phyloP scores from a whole-genome alignment of 208 protist genomes.

The Acanthamoeba castellanii region DNA sequence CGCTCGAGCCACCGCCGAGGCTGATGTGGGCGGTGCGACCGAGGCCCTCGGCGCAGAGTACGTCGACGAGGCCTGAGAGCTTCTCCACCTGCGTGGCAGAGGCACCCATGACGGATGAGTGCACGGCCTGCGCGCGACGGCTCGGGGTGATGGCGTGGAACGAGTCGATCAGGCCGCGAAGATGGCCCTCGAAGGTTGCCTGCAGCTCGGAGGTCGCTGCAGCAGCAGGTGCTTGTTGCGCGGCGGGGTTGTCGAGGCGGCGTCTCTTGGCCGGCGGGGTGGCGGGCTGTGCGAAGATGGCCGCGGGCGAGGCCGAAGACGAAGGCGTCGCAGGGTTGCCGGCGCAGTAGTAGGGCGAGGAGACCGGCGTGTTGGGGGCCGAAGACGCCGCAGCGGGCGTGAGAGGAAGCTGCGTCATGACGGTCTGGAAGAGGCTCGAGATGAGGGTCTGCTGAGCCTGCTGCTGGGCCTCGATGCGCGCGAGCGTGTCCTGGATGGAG shows the following conservation, averaged over 20 bases:
- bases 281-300: conserved; percentile 25
- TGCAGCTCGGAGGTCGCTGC: neutral
- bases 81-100: neutral
- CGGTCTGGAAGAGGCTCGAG: conserved; percentile 30
- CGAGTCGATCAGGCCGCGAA: neutral
- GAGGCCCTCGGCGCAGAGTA: conserved; percentile 12
- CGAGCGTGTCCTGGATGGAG: neutral
- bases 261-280: neutral
- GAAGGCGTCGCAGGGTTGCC: neutral
- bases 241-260: neutral
- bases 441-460: conserved; percentile 40
- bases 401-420: conserved; percentile 22
- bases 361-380: neutral
- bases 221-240: neutral
- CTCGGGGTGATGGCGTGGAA: conserved; percentile 15
- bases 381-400: neutral
- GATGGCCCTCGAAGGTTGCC: conserved; percentile 2
- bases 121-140: neutral
- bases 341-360: neutral
- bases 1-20: neutral
- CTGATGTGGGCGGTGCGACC: neutral
- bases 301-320: neutral
- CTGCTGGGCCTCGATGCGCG: conserved; percentile 55
- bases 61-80: neutral
- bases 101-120: neutral